phyloP scores from a whole-genome alignment of 495 filamentous ascomycete genomes.

The Xylaria intraflava region DNA sequence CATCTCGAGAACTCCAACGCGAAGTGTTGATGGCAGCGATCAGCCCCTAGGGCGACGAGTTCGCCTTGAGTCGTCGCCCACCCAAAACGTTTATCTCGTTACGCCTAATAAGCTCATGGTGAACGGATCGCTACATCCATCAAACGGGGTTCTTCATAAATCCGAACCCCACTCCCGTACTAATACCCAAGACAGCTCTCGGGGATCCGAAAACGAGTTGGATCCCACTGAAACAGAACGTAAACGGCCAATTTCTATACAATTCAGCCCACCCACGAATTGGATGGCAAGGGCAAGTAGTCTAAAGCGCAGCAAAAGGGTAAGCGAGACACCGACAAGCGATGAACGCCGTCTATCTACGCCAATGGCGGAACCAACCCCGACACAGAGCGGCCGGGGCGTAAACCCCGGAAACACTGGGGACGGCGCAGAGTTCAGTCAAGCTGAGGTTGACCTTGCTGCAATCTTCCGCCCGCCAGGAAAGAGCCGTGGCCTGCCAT shows the following conservation, averaged over 20 bases:
- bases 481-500: slow-evolving; percentile 45
- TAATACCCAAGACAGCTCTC: slow-evolving; percentile 17
- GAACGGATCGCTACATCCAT: slow-evolving; percentile 4
- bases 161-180: neutral
- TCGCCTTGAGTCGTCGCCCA: slow-evolving; percentile 15
- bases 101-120: slow-evolving; percentile 15
- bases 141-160: slow-evolving; percentile 1
- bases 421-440: slow-evolving; percentile 12
- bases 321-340: slow-evolving; percentile 31
- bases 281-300: slow-evolving; percentile 48
- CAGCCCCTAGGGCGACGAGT: slow-evolving; percentile 15
- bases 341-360: slow-evolving; percentile 40
- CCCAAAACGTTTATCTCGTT: slow-evolving; percentile 19
- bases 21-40: slow-evolving; percentile 8
- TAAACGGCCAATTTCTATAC: slow-evolving; percentile 46
- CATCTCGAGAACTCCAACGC: slow-evolving; percentile 12
- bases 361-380: slow-evolving; percentile 26
- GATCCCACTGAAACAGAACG: slow-evolving; percentile 25
- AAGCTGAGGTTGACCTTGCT: slow-evolving; percentile 16
- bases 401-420: slow-evolving; percentile 8
- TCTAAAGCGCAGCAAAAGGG: slow-evolving; percentile 40
- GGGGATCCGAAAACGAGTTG: slow-evolving; percentile 16
- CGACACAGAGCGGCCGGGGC: neutral
- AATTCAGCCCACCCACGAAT: slow-evolving; percentile 43
- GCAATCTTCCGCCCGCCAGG: slow-evolving; percentile 23